A percentile compares a stretch with the other conserved stretches of the same genome.
Conservation (phyloP, 139 green algal species). For the Deuterostichococcus epilithicus region DNA sequence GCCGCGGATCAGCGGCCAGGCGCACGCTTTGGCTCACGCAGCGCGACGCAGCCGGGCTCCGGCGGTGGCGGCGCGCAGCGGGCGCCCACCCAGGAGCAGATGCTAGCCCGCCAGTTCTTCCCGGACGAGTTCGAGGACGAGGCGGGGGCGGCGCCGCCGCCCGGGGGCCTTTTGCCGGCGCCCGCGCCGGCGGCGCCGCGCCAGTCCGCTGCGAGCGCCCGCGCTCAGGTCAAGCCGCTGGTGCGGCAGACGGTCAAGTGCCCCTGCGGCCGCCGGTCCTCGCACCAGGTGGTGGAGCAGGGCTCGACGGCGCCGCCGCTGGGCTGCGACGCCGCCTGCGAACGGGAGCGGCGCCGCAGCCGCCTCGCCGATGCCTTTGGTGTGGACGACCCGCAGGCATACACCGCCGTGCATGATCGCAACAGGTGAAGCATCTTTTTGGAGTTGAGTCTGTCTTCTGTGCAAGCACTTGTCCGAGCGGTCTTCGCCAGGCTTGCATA, state of each 20-base stretch:
- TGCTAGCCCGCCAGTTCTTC: not conserved
- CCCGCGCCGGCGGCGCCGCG: too few relatives aligned
- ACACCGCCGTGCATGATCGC: slow-evolving; percentile 49
- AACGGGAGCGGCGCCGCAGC: slow-evolving; percentile 24
- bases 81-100: not conserved
- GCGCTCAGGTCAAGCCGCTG: slow-evolving; percentile 10
- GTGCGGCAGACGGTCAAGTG: slow-evolving; percentile 39
- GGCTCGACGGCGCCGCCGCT: slow-evolving; percentile 33
- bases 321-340: slow-evolving; percentile 53
- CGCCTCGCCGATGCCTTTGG: slow-evolving; percentile 67
- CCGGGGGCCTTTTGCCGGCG: too few relatives aligned
- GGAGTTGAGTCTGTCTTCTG: not conserved
- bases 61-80: too few relatives aligned
- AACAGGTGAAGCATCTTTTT: slow-evolving; percentile 17
- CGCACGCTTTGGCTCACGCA: not conserved
- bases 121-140: not conserved
- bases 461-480: not conserved
- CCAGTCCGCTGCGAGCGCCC: not conserved
- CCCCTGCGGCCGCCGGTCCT: slow-evolving; percentile 49
- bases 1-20: too few relatives aligned
- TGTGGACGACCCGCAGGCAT: slow-evolving; percentile 30
- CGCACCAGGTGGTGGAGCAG: slow-evolving; percentile 46
- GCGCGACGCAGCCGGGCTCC: not conserved
- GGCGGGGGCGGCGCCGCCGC: too few relatives aligned
- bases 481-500: slow-evolving; percentile 6